A percentile compares a stretch with the other conserved stretches of the same genome.
Conservation (phyloP, 169 alveolate species). For the Plasmodium sp. region DNA sequence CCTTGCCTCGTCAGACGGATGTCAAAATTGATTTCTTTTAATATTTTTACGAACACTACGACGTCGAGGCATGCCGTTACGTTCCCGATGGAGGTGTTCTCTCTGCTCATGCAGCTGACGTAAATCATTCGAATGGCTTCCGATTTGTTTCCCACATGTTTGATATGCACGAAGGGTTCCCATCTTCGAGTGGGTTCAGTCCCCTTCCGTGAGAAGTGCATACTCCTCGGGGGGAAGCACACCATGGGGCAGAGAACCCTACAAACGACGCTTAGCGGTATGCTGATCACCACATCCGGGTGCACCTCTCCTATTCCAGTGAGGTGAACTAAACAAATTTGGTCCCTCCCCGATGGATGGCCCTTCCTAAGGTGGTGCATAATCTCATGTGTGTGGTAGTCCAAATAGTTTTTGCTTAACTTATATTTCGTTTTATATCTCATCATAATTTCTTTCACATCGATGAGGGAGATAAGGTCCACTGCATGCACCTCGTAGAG, state of each 20-base stretch:
- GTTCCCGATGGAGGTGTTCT: background rate
- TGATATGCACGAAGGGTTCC: background rate
- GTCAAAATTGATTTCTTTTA: background rate
- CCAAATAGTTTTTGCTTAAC: background rate
- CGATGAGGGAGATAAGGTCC: background rate
- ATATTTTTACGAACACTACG: conserved; percentile 10
- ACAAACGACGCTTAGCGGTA: background rate
- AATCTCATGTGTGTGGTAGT: conserved; percentile 9
- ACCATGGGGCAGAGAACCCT: conserved; percentile 5
- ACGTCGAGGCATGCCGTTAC: conserved; percentile 29
- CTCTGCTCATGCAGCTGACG: background rate
- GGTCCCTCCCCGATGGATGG: too few species aligned
- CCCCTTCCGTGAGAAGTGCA: background rate
- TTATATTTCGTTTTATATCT: conserved; percentile 11
- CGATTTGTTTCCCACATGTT: conserved; percentile 3
- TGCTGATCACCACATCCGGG: background rate
- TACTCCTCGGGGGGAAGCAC: background rate
- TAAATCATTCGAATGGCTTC: conserved; percentile 24
- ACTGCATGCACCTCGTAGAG: background rate
- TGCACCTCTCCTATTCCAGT: conserved; percentile 2
- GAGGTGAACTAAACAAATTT: background rate
- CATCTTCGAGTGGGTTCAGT: background rate
- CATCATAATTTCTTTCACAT: conserved; percentile 14
- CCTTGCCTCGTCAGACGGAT: background rate
- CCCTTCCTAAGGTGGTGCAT: background rate